Base-by-base conservation (phyloP, 345 rosid genomes). In the Acer campestre region DNA sequence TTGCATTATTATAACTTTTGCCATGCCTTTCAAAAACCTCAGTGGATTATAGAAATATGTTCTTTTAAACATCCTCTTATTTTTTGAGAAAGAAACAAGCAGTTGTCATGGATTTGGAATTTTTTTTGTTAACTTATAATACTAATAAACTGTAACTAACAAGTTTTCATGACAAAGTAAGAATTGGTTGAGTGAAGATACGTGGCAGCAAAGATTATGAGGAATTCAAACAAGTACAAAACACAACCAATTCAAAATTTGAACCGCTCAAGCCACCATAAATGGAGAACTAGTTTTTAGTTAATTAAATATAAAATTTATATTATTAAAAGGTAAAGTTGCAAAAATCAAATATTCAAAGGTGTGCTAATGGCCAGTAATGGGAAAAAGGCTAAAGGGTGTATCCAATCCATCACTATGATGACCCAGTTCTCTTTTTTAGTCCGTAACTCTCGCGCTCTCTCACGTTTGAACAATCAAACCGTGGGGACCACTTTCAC, bases 401-500 rank as follows among this genome's bases (percentile, higher is more conserved):
- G 5, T 31, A n/a, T n/a, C n/a, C n/a, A n/a, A 29, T 29, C 31
- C 2, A 29, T 29, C 31, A 27, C 29, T 27, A 29, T 3, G 3
- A 2, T 48, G 53, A 48, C 40, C 75, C 25, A 1, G 53, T 51
- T 10, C 11, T 2, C 4, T 22, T 27, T 56, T 42, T 29, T 22
- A 53, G 61, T 31, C 85, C 76, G 80, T 63, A 44, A 76, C 55
- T 71, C 72, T 12, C 74, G 81, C 82, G 76, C 76, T 42, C 71
- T 73, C 61, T 68, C 53, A 14, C 23, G 51, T 77, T 61, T 49
- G 74, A 48, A 77, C 48, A 31, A 74, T 38, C 70, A 58, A 62
- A 35, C 8, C 22, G 40, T 56, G 85, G 83, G 82, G 65, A 14
- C 85, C 85, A 80, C 79, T 17, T 80, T 61, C 64, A 83, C 85